Conservation (phyloP, 73 alveolate genomes). For the Tetrahymena malaccensis region DNA sequence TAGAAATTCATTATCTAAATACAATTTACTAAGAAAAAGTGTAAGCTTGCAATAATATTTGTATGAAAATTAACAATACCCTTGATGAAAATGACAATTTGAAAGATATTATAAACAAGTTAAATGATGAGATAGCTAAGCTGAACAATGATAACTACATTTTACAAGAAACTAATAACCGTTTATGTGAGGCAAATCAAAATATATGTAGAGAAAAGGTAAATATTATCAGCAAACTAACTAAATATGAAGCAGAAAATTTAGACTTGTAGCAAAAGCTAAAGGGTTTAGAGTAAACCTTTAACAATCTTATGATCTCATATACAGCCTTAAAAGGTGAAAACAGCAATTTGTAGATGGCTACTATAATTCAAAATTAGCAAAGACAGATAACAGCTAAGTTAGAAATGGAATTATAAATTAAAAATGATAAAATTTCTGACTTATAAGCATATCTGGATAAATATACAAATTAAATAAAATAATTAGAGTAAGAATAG, state of each 20-base stretch:
- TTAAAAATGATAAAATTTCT: not conserved
- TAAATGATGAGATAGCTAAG: not conserved
- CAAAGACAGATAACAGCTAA: not conserved
- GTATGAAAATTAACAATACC: not conserved
- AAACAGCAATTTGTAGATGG: not conserved
- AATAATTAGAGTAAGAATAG: not conserved
- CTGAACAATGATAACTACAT: not conserved
- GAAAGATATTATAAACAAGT: not conserved
- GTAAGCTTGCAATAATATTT: not conserved
- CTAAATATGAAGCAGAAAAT: not conserved
- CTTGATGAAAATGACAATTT: not conserved
- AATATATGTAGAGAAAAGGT: not conserved
- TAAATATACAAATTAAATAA: not conserved
- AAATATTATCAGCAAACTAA: not conserved
- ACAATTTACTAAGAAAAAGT: not conserved
- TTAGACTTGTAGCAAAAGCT: not conserved
- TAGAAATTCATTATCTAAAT: not conserved
- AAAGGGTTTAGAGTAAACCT: not conserved
- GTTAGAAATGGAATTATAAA: not conserved
- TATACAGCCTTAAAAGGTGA: not conserved
- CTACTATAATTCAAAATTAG: not conserved
- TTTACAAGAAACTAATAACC: not conserved
- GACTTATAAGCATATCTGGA: not conserved
- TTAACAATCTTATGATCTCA: not conserved
- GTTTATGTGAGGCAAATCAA: not conserved